phyloP scores from a whole-genome alignment of 192 early-diverging fungal genomes.

The Entomortierella chlamydospora region DNA sequence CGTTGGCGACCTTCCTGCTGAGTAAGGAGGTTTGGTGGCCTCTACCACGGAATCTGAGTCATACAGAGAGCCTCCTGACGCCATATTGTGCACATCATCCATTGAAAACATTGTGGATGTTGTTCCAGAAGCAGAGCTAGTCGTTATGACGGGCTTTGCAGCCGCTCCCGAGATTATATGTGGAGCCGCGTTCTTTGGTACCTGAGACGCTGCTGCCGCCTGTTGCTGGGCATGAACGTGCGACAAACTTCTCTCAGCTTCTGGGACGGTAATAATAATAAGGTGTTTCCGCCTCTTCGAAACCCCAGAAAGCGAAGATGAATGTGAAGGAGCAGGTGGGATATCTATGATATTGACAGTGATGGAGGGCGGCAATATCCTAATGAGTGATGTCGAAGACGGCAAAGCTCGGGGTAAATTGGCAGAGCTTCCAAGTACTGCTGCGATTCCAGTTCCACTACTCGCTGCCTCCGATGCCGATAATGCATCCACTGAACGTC shows the following conservation, averaged over 20 bases:
- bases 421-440: constrained; percentile 30
- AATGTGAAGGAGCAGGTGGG: constrained; percentile 49
- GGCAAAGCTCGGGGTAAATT: constrained; percentile 38
- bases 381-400: constrained; percentile 44
- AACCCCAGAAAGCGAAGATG: constrained; percentile 48
- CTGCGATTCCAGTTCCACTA: constrained; percentile 43
- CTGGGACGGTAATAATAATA: constrained; percentile 42
- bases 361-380: constrained; percentile 42
- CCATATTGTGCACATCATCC: background rate
- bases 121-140: constrained; percentile 14
- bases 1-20: background rate
- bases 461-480: constrained; percentile 37
- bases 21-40: background rate
- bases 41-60: constrained; percentile 2
- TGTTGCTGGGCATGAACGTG: constrained; percentile 29
- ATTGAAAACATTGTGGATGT: constrained; percentile 25
- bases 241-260: constrained; percentile 30
- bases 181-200: constrained; percentile 1
- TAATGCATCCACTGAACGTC: constrained; percentile 4
- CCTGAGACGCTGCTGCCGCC: no score
- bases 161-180: constrained; percentile 23
- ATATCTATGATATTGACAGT: constrained; percentile 43
- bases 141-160: constrained; percentile 40
- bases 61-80: background rate
- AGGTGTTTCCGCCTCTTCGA: constrained; percentile 45